Percentiles rank a stretch among this genome's conserved stretches.
Evolutionary conservation across 371 early-diverging fungal genomes (phyloP).

Genomic region (Apophysomyces trapeziformis): DNA sequence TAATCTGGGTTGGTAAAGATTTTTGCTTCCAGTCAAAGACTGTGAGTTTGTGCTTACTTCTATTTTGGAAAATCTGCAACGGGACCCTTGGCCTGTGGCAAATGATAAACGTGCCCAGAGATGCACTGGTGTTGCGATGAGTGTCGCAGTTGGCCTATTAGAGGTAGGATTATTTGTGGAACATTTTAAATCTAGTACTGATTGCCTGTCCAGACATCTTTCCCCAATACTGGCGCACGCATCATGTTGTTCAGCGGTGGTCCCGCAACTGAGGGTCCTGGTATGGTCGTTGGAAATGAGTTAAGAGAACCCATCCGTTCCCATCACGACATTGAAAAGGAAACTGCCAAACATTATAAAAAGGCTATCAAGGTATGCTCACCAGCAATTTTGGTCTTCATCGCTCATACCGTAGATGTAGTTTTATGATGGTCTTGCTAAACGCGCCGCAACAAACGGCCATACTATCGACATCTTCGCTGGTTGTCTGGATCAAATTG

Average conservation of each 20-base stretch:
- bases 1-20: slow-evolving; percentile 45
- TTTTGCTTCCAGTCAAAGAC: slow-evolving; percentile 90
- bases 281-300: slow-evolving; percentile 93
- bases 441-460: slow-evolving; percentile 77
- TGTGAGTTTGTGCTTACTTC: slow-evolving; percentile 95
- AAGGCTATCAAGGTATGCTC: slow-evolving; percentile 79
- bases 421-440: slow-evolving; percentile 94
- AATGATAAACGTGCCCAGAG: slow-evolving; percentile 93
- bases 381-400: not conserved
- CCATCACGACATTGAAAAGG: slow-evolving; percentile 98
- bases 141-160: slow-evolving; percentile 94
- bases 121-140: slow-evolving; percentile 98
- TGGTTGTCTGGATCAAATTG: slow-evolving; percentile 57
- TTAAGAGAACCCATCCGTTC: slow-evolving; percentile 95
- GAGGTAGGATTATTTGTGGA: slow-evolving; percentile 58
- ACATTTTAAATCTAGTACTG: not conserved
- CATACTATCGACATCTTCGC: slow-evolving; percentile 60
- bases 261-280: slow-evolving; percentile 98
- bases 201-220: slow-evolving; percentile 62
- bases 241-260: slow-evolving; percentile 98
- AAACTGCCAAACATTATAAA: slow-evolving; percentile 89
- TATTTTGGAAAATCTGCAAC: slow-evolving; percentile 94
- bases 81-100: slow-evolving; percentile 99
- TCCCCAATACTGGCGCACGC: slow-evolving; percentile 94
- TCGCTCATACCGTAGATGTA: slow-evolving; percentile 23